Evolutionary conservation across 2,329 filamentous ascomycete species (phyloP), one percentile per base, ranked within the genome.

Genomic region (Metarhizium album): DNA sequence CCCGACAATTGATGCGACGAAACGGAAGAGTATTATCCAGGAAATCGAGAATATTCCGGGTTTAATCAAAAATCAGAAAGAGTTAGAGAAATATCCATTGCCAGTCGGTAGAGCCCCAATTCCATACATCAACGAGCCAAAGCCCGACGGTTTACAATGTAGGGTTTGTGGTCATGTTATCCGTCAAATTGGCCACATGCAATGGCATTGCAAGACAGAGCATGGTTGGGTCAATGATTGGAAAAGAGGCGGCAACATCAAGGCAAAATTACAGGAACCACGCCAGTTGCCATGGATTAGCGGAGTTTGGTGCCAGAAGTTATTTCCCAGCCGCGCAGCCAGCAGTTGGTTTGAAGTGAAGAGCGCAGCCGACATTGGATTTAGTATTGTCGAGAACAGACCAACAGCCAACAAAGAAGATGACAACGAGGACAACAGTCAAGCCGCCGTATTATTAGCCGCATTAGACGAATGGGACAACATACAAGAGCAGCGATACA

Each of bases 311-410:
- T 51, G 24, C 38, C n/a, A 51, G 20, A 43, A 46, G 31, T 51
- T 51, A 40, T 51, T 51, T 45, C 14, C 7, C 8, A 33, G 18
- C n/a, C 45, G 45, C 7, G 45, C 27, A 11, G 49, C 45, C 2
- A 51, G 45, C 23, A 35, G 49, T 13, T 51, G 37, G 49, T 51
- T 51, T 23, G 45, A 51, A 42, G 38, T 51, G 48, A n/a, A 35
- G 24, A n/a, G 29, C 6, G n/a, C 27, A 20, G 27, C 24, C 16
- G 13, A 33, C 31, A 4, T 40, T 42, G n/a, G 37, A 45, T 24
- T 16, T 31, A 45, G 27, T 23, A 23, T 45, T n/a, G 3, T 45
- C n/a, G 18, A 45, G 42, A 45, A 45, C 18, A 45, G n/a, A 13
- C 42, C 18, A 45, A 6, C 22, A 45, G 27, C 27, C 18, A 23